phyloP scores from a whole-genome alignment of 371 early-diverging fungal genomes.

The Syncephalastrum racemosum region DNA sequence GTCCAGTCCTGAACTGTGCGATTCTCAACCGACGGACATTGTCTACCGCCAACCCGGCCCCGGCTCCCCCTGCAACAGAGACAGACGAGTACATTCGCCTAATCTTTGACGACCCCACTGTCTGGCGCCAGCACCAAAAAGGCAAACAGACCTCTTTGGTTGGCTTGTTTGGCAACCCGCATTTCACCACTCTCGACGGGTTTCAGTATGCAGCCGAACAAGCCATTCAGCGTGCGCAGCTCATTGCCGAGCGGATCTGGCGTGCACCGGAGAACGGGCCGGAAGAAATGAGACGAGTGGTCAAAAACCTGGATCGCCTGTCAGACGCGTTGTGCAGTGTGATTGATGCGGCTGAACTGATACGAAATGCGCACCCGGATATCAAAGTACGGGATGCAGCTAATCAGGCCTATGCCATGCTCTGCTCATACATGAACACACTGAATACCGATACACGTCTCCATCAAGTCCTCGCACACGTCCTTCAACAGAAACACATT shows the following conservation, averaged over 20 bases:
- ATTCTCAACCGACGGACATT: not conserved
- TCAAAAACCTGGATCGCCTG: constrained; percentile 86
- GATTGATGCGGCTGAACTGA: constrained; percentile 90
- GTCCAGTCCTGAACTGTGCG: not conserved
- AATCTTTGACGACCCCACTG: constrained; percentile 37
- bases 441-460: constrained; percentile 89
- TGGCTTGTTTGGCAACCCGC: constrained; percentile 41
- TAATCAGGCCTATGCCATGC: constrained; percentile 70
- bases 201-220: constrained; percentile 43
- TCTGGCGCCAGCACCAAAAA: constrained; percentile 25
- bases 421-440: constrained; percentile 87
- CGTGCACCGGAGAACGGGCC: constrained; percentile 55
- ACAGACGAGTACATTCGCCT: constrained; percentile 31
- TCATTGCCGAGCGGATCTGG: constrained; percentile 60
- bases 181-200: constrained; percentile 33
- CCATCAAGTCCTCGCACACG: constrained; percentile 73
- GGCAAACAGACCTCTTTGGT: constrained; percentile 2
- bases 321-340: constrained; percentile 89
- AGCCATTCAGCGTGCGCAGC: constrained; percentile 51
- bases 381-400: constrained; percentile 69
- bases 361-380: constrained; percentile 91
- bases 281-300: constrained; percentile 67
- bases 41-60: not conserved
- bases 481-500: constrained; percentile 60
- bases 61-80: not conserved